Conservation (phyloP, 768 basidiomycete species). For the Rhodosporidiobolus odoratus region DNA sequence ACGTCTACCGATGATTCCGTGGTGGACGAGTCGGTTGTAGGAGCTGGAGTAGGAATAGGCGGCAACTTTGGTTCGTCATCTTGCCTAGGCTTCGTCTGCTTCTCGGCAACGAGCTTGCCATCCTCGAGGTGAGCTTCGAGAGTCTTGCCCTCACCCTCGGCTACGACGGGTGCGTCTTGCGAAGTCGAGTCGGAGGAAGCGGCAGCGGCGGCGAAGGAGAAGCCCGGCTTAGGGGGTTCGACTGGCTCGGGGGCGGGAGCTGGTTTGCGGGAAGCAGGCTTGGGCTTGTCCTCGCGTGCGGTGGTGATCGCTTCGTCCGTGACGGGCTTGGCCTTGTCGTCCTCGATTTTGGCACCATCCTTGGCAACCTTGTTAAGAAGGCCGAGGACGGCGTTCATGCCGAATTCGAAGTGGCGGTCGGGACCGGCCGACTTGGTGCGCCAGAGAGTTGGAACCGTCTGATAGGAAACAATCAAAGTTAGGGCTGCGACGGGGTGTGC, state of each 20-base stretch:
- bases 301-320: neutral
- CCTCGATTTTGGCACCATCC: neutral
- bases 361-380: conserved; percentile 1
- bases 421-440: conserved; percentile 11
- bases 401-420: conserved; percentile 10
- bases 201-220: neutral
- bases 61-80: neutral
- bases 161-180: neutral
- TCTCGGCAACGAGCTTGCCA: conserved; percentile 1
- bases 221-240: neutral
- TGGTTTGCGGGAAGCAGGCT: neutral
- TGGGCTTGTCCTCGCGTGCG: neutral
- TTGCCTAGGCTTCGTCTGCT: neutral
- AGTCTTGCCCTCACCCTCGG: neutral
- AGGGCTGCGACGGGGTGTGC: neutral
- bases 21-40: neutral
- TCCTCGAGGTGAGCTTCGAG: neutral
- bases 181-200: neutral
- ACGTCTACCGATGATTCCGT: neutral
- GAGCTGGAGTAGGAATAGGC: neutral
- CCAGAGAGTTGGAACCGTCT: conserved; percentile 8
- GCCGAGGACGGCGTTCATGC: conserved; percentile 10
- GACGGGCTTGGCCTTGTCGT: neutral
- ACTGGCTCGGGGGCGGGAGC: neutral
- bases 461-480: neutral